These are phyloP conservation scores for Nemophila menziesii DNA, from an alignment of 257 asterid genomes.

Conservation along the genomic window DNA sequence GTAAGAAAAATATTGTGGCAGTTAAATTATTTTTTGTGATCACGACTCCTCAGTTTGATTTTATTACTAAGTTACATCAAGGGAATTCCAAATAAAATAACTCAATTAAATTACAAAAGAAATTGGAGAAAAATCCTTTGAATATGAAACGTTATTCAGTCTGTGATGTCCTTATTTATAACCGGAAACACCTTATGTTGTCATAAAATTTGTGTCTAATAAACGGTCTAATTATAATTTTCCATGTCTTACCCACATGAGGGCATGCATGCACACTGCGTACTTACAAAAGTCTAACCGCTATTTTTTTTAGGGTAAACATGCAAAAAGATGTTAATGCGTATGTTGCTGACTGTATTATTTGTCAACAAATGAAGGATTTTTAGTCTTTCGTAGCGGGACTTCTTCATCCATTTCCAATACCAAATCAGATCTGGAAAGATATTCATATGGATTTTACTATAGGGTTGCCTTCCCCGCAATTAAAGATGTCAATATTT, in stretches of 20 bases:
- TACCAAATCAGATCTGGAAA: background rate
- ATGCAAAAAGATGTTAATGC: background rate
- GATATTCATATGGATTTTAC: slow-evolving; percentile 3
- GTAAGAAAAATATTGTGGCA: background rate
- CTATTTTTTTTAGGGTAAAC: too few species aligned
- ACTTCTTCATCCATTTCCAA: background rate
- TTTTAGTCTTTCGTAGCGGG: background rate
- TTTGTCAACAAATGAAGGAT: background rate
- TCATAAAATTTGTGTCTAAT: background rate
- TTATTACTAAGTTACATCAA: background rate
- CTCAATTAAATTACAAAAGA: background rate
- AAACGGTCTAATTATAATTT: background rate
- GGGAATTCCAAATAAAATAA: background rate
- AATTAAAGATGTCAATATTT: background rate
- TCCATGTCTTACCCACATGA: background rate
- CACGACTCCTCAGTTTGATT: background rate
- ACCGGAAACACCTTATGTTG: too few species aligned
- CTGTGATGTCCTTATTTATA: too few species aligned
- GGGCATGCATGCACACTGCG: background rate
- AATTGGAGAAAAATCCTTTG: too few species aligned
- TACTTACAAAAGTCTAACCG: background rate
- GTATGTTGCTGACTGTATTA: background rate
- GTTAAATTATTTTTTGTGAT: background rate
- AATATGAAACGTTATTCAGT: too few species aligned
- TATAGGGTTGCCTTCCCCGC: background rate